Evolutionary conservation across 768 basidiomycete genomes (phyloP), one percentile per base, ranked within the genome.

Genomic region (Mycena polygramma): DNA sequence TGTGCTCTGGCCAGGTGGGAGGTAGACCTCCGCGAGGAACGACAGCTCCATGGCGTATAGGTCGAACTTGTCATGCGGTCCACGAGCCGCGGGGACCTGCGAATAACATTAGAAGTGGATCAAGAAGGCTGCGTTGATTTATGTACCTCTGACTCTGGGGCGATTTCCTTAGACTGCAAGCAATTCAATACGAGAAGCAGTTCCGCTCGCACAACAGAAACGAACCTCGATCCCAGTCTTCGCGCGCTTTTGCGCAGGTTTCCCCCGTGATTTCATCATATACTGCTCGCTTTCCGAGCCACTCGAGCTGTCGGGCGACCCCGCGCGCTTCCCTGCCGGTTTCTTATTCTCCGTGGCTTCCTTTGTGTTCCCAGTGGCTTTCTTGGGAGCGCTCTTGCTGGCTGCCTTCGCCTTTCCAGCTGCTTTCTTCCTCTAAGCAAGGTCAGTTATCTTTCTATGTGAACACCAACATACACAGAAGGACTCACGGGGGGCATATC

Each of bases 21-120:
- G 62, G 71, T 79, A 83, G 48, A 78, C 75, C 26, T 77, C 78
- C 70, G 73, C 59, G 36, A 84, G 79, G 71, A 79, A 81, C 2
- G 82, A 79, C 26, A 84, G 72, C 48, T 78, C 77, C 82, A 83
- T 84, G 20, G 75, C 77, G 64, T 84, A 84, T 41, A 84, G 52
- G 74, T 84, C 83, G 51, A 84, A 83, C 49, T 78, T 83, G 7
- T 83, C 83, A 9, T 77, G 75, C 15, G 69, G 68, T 5, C 55
- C 57, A 26, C 66, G 48, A 24, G 15, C 52, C 5, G 24, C 26
- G 9, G 24, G 14, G 1, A 14, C 20, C 48, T 49, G 48, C 48
- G 48, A 24, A 24, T 10, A 22, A n/a, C 22, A 2, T 22, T 15
- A 22, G 22, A 8, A 49, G 48, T 49, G 7, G 22, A 49, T 9